Percentiles rank a stretch among this genome's conserved stretches.
phyloP scores from a whole-genome alignment of 78 protist genomes.

The Monosiga brevicollis region DNA sequence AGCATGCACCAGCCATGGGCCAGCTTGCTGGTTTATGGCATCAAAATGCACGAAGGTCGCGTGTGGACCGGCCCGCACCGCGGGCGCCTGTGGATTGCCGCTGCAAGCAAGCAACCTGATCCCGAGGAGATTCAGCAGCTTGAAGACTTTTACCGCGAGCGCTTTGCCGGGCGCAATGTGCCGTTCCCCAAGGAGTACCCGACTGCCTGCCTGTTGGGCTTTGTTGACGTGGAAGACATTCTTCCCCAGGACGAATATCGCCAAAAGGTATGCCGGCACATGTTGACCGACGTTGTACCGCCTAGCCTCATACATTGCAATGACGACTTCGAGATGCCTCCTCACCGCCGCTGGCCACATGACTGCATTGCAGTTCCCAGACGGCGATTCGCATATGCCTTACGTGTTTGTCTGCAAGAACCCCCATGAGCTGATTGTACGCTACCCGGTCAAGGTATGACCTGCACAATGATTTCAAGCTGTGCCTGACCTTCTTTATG shows the following conservation, averaged over 20 bases:
- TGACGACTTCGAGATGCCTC: background rate
- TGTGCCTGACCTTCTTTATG: background rate
- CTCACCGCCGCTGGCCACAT: background rate
- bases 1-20: conserved; percentile 76
- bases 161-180: background rate
- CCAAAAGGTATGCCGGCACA: background rate
- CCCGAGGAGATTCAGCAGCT: background rate
- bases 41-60: conserved; percentile 58
- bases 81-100: conserved; percentile 58
- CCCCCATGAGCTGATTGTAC: conserved; percentile 16
- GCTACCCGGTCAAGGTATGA: background rate
- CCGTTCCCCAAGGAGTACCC: conserved; percentile 29
- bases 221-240: conserved; percentile 41
- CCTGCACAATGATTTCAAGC: background rate
- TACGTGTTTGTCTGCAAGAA: conserved; percentile 32
- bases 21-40: conserved; percentile 39
- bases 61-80: conserved; percentile 32
- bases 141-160: background rate
- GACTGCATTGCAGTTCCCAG: background rate
- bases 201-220: conserved; percentile 38
- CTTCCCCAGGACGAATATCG: conserved; percentile 23
- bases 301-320: background rate
- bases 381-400: conserved; percentile 14
- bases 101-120: conserved; percentile 24
- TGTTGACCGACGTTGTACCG: background rate